phyloP scores from a whole-genome alignment of 208 protist genomes.

The Trypanosoma grayi region DNA sequence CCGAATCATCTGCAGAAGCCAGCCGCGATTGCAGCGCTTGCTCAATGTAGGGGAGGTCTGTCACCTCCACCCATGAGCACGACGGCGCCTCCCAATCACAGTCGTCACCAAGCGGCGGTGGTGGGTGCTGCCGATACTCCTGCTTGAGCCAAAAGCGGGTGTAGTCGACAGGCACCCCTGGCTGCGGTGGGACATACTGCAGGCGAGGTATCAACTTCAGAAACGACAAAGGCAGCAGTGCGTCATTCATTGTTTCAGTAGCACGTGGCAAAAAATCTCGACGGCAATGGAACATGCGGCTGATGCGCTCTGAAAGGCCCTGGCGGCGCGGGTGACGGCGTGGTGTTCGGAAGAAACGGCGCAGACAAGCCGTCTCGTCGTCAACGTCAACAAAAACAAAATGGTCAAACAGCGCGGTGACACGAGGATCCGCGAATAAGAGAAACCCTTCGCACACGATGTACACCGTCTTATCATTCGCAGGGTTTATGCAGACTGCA shows the following conservation, averaged over 20 bases:
- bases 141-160: conserved; percentile 17
- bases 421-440: conserved; percentile 28
- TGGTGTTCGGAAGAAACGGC: conserved; percentile 51
- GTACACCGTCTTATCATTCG: conserved; percentile 11
- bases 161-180: conserved; percentile 14
- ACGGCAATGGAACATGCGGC: conserved; percentile 25
- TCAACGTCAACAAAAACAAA: conserved; percentile 37
- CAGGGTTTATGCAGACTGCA: background rate
- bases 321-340: conserved; percentile 27
- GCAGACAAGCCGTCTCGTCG: conserved; percentile 49
- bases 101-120: background rate
- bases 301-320: conserved; percentile 31
- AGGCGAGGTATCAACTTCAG: background rate
- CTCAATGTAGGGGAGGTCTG: conserved; percentile 12
- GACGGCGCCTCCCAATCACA: background rate
- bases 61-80: conserved; percentile 22
- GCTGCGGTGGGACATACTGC: conserved; percentile 12
- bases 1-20: background rate
- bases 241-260: background rate
- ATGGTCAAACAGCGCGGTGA: conserved; percentile 30
- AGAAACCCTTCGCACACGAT: conserved; percentile 60
- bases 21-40: conserved; percentile 2
- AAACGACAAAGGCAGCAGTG: conserved; percentile 6
- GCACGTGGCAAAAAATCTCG: background rate
- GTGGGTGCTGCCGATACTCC: conserved; percentile 16